Evolutionary conservation across 1,139 yeast genomes (phyloP).

Genomic region (Taphrina flavorubra): DNA sequence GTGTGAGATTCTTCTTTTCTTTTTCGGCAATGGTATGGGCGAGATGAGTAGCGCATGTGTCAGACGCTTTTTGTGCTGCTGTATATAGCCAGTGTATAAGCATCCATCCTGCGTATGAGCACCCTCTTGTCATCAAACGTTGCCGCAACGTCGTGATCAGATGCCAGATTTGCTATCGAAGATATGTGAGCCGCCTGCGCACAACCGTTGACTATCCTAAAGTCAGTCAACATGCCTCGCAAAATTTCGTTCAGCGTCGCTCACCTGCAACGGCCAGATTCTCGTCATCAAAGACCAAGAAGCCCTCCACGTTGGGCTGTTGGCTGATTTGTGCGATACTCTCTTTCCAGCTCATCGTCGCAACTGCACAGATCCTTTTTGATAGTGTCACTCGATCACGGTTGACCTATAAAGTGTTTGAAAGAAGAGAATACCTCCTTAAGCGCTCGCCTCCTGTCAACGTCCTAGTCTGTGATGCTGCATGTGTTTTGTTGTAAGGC

Average conservation of each 20-base stretch:
- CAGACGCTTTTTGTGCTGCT: neutral
- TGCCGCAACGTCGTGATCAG: constrained; percentile 15
- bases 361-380: too few species aligned
- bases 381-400: neutral
- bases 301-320: constrained; percentile 9
- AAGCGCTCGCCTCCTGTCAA: too few species aligned
- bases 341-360: constrained; percentile 9
- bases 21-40: neutral
- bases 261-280: constrained; percentile 11
- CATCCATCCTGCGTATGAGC: constrained; percentile 4
- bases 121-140: constrained; percentile 19
- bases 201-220: neutral
- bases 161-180: neutral
- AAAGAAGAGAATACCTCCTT: too few species aligned
- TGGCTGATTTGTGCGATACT: constrained; percentile 1
- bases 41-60: neutral
- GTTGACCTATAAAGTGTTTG: neutral
- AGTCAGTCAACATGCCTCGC: neutral
- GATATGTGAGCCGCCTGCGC: constrained; percentile 3
- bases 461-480: too few species aligned
- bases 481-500: too few species aligned
- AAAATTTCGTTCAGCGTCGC: neutral
- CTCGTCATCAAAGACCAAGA: constrained; percentile 16
- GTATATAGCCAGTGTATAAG: constrained; percentile 14
- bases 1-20: too few species aligned